Base-by-base conservation (phyloP, 2,329 filamentous ascomycete genomes). In the Scytalidium lignicola region DNA sequence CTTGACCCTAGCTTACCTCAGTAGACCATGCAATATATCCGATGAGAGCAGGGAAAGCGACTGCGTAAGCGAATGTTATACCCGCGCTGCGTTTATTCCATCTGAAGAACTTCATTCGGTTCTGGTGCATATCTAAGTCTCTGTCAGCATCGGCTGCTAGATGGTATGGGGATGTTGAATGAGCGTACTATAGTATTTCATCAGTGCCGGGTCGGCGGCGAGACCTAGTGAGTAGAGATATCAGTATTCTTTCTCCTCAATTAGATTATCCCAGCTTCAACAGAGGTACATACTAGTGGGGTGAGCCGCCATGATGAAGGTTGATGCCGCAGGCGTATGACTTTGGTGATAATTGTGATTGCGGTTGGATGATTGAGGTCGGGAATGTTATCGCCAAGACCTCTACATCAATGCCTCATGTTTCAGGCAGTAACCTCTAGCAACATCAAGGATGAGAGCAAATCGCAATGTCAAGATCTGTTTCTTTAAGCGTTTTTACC, bases 41-140 rank as follows among this genome's bases (percentile, higher is more conserved):
- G 58, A 95, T 61, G 50, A 87, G 74, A 39, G 73, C 69, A 7
- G 93, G 93, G 41, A 96, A 79, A 47, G 85, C 73, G 28, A 83
- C 73, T 51, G 86, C 79, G 70, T 92, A 96, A 56, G 85, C 75
- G 65, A 96, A 82, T 3, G 85, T 84, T 63, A 96, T 70, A 73
- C 81, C 83, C 23, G 89, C 90, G 42, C 90, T 95, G 63, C 87
- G 79, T 46, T 83, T 80, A 29, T 87, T 97, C 89, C 90, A 97
- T 70, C 90, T 82, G 80, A 97, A 99, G 80, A 89, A 96, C 73
- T 90, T 90, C 80, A 91, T 86, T 58, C 93, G 86, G 75, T 88
- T 90, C 64, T 80, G 75, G 64, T 79, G 82, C 83, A 96, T 88
- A 68, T 86, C 91, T 96, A 63, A 28, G 41, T 26, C 39, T 41